Conservation (phyloP, 148 eudicot species). For the Rhododendron molle region DNA sequence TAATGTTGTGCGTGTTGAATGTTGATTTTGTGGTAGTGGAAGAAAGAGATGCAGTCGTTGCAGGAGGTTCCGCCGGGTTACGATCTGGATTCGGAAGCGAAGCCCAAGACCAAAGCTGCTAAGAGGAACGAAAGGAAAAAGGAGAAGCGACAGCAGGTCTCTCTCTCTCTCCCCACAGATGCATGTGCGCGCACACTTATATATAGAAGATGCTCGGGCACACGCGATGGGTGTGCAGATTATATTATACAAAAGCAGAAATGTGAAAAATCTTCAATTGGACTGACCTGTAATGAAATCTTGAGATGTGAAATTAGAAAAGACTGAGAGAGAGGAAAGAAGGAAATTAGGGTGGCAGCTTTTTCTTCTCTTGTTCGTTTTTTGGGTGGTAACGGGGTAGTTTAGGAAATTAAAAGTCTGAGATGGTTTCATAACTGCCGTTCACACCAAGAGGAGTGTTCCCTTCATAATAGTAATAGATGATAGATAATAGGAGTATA, state of each 20-base stretch:
- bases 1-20: not conserved
- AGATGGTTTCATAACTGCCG: not conserved
- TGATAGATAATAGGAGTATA: not conserved
- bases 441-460: not conserved
- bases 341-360: not conserved
- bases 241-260: no score
- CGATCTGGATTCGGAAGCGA: conserved; percentile 46
- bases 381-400: not conserved
- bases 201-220: not conserved
- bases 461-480: not conserved
- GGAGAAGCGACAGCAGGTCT: conserved; percentile 64
- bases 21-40: conserved; percentile 43
- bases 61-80: conserved; percentile 78
- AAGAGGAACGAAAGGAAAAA: conserved; percentile 89
- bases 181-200: no score
- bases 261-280: not conserved
- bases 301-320: not conserved
- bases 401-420: not conserved
- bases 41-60: conserved; percentile 58
- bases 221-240: not conserved
- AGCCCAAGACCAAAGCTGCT: conserved; percentile 71
- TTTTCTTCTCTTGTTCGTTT: not conserved
- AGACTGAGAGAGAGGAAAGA: not conserved
- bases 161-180: not conserved
- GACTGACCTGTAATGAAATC: not conserved